These are phyloP conservation scores for Gamsiella multidivaricata DNA, from an alignment of 192 early-diverging fungal genomes.

Conservation along the genomic window DNA sequence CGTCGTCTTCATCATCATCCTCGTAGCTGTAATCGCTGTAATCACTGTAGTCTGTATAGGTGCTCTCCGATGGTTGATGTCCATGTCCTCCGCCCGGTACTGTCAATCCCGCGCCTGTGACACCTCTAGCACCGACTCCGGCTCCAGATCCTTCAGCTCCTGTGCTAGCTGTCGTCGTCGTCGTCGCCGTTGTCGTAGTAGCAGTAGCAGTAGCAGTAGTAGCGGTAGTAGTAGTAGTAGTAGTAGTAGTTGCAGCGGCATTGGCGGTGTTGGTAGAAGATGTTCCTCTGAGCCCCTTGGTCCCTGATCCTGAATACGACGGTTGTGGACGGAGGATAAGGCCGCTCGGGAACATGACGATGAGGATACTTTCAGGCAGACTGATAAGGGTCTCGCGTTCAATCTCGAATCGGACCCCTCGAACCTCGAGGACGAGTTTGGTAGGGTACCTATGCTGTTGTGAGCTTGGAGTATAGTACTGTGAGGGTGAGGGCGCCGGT, in stretches of 20 bases:
- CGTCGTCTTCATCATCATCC: slow-evolving; percentile 42
- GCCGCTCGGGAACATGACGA: slow-evolving; percentile 73
- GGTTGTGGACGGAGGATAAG: slow-evolving; percentile 54
- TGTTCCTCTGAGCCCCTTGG: background rate
- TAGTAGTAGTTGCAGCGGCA: background rate
- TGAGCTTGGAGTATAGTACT: slow-evolving; percentile 15
- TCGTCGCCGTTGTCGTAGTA: background rate
- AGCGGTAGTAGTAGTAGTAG: background rate
- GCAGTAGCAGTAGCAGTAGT: background rate
- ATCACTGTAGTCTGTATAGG: slow-evolving; percentile 40
- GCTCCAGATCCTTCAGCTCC: background rate
- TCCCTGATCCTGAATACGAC: background rate
- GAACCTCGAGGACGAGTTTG: slow-evolving; percentile 64
- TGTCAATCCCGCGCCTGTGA: background rate
- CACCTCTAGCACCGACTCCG: background rate
- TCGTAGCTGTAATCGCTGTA: slow-evolving; percentile 42
- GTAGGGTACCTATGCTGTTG: slow-evolving; percentile 54
- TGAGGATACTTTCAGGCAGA: slow-evolving; percentile 69
- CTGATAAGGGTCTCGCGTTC: slow-evolving; percentile 66
- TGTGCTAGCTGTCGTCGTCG: background rate
- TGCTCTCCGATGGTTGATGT: slow-evolving; percentile 36
- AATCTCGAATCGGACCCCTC: slow-evolving; percentile 65
- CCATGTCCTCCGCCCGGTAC: slow-evolving; percentile 11
- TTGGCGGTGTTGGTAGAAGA: background rate
- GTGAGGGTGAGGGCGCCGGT: slow-evolving; percentile 10